Percentiles rank a stretch among this genome's conserved stretches.
Evolutionary conservation across 805 yeast species (phyloP).

Genomic region (Hyphopichia homilentoma): DNA sequence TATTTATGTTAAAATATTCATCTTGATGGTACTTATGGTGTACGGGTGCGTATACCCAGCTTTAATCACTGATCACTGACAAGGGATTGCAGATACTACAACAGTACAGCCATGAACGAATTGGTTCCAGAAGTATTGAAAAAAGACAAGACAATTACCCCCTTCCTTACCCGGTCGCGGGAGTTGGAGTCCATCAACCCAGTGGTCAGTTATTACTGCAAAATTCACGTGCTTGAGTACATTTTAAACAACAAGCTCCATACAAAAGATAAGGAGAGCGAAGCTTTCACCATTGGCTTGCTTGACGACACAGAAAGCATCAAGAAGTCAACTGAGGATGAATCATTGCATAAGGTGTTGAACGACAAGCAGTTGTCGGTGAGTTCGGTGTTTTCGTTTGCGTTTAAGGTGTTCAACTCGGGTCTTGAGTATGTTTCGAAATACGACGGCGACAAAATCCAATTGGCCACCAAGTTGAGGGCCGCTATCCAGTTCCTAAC

Average conservation of each 20-base stretch:
- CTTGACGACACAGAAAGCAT: conserved; percentile 68
- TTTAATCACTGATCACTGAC: too few species aligned
- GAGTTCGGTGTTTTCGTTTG: conserved; percentile 27
- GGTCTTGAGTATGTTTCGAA: conserved; percentile 23
- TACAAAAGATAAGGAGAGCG: conserved; percentile 49
- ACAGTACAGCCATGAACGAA: too few species aligned
- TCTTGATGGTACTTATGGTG: too few species aligned
- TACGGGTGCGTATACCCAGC: too few species aligned
- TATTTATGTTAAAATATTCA: too few species aligned
- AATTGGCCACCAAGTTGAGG: conserved; percentile 28
- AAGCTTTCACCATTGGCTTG: conserved; percentile 54
- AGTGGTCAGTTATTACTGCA: conserved; percentile 68
- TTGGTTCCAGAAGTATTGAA: conserved; percentile 24
- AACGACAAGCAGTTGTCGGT: conserved; percentile 50
- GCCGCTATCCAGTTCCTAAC: conserved; percentile 34
- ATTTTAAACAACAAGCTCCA: conserved; percentile 63
- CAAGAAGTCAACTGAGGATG: conserved; percentile 42
- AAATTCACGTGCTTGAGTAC: conserved; percentile 64
- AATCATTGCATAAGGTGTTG: conserved; percentile 45
- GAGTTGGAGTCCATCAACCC: conserved; percentile 63
- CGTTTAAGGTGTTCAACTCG: conserved; percentile 32
- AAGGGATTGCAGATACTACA: too few species aligned
- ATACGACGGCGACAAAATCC: conserved; percentile 21
- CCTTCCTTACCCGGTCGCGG: conserved; percentile 49
- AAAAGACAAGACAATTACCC: conserved; percentile 33